Percentiles rank a stretch among this genome's conserved stretches.
These are phyloP conservation scores for Coemansia sp. DNA, from an alignment of 192 early-diverging fungal genomes.

Conservation along the genomic window DNA sequence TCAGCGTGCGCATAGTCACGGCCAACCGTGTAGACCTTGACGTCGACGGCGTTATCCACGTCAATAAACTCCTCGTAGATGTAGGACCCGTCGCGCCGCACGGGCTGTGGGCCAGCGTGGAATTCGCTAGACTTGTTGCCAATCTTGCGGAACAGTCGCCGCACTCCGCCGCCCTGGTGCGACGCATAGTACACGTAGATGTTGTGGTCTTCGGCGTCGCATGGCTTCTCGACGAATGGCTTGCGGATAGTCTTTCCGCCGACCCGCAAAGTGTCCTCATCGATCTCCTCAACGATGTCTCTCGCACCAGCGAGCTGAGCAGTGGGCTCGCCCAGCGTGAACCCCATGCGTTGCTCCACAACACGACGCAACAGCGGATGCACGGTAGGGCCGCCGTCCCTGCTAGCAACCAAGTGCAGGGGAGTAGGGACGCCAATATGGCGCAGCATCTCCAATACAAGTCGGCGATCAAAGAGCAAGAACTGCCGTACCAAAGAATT, in stretches of 20 bases:
- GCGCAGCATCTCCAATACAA: conserved; percentile 81
- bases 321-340: conserved; percentile 43
- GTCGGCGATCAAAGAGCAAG: conserved; percentile 84
- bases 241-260: conserved; percentile 73
- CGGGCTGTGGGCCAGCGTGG: conserved; percentile 61
- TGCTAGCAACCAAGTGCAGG: conserved; percentile 65
- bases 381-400: conserved; percentile 66
- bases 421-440: conserved; percentile 82
- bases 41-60: conserved; percentile 93
- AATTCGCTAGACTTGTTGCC: conserved; percentile 96
- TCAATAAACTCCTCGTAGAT: conserved; percentile 96
- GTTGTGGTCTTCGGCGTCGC: conserved; percentile 96
- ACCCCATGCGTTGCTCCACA: conserved; percentile 57
- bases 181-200: conserved; percentile 92
- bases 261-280: conserved; percentile 71
- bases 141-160: conserved; percentile 80
- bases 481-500: conserved; percentile 91
- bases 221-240: conserved; percentile 98
- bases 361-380: conserved; percentile 56
- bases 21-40: conserved; percentile 97
- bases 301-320: background rate
- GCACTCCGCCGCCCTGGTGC: conserved; percentile 77
- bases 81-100: conserved; percentile 77
- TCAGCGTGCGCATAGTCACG: conserved; percentile 89
- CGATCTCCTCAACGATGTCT: conserved; percentile 39